These are phyloP conservation scores for Cladosporium velox DNA, from an alignment of 2,329 filamentous ascomycete species.

Conservation along the genomic window DNA sequence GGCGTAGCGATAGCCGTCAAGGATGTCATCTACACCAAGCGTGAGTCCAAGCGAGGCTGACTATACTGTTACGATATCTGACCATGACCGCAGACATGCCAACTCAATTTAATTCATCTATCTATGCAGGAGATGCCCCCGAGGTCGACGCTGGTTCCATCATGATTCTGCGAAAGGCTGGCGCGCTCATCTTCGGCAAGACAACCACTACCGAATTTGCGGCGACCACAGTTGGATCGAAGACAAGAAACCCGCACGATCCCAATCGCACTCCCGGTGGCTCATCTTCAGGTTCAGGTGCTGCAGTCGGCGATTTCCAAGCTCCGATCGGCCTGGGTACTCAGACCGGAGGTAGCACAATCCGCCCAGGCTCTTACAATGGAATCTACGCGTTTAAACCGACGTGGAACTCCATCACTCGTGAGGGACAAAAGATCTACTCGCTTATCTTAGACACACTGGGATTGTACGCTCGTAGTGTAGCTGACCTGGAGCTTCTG, in stretches of 20 bases:
- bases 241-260: constrained; percentile 60
- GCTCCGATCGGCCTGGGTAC: constrained; percentile 31
- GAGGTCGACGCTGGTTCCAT: constrained; percentile 57
- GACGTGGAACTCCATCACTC: constrained; percentile 64
- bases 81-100: constrained; percentile 47
- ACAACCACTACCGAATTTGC: constrained; percentile 68
- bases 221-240: constrained; percentile 53
- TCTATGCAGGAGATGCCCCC: constrained; percentile 51
- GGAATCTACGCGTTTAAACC: constrained; percentile 40
- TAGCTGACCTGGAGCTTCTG: constrained; percentile 61
- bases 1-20: constrained; percentile 62
- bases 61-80: constrained; percentile 37
- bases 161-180: constrained; percentile 54
- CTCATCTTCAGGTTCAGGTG: constrained; percentile 33
- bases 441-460: constrained; percentile 63
- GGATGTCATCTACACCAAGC: constrained; percentile 57
- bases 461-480: constrained; percentile 60
- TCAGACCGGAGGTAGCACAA: constrained; percentile 34
- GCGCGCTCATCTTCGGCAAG: constrained; percentile 61
- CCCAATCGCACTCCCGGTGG: constrained; percentile 34
- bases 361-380: constrained; percentile 19
- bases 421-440: constrained; percentile 63
- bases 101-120: constrained; percentile 57
- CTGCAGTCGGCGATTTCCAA: constrained; percentile 30
- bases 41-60: constrained; percentile 26